Evolutionary conservation across 2,329 filamentous ascomycete genomes (phyloP), one percentile per base, ranked within the genome.

Genomic region (Botryotinia narcissicola): DNA sequence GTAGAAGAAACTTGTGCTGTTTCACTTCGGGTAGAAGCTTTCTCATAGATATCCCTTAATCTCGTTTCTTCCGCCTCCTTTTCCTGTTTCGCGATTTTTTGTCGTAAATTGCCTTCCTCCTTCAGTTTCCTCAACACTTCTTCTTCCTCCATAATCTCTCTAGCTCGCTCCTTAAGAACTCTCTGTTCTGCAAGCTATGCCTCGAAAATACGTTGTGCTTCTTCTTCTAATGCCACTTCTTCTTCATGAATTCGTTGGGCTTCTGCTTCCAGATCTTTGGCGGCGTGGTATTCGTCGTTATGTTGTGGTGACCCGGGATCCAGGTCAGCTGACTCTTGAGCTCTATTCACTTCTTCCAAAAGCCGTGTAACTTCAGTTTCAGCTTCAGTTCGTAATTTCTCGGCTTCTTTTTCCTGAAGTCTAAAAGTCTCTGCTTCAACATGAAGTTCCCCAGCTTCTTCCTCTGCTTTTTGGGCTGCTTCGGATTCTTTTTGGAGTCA

Each of bases 21-120:
- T 46, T 61, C 35, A 54, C n/a, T 54, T 51, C 29, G n/a, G 32
- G 60, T 64, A 1, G 73, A 57, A 78, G 78, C 79, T n/a, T 83
- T 79, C 5, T 86, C 86, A 75, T 89, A 89, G 32, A 87, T 87
- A 74, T 90, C 87, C 8, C 86, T 83, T 46, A 87, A 80, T 3
- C 87, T 84, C 69, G 86, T 86, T 74, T 87, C 86, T 1, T 89
- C 86, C 3, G 72, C 42, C n/a, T 74, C 60, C 9, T 76, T 75
- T 62, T 73, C 74, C 51, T 72, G 73, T 57, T 75, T 60, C 25
- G 90, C 74, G 1, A 76, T 90, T 88, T 80, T 90, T 81, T n/a
- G 86, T 82, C 22, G 88, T 83, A 46, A 87, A 84, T 37, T 83
- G 35, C 75, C 71, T 35, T 75, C 74, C 32, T 72, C 51, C 22